Conservation (phyloP, 139 green algal species). For the Closterium sp. region DNA sequence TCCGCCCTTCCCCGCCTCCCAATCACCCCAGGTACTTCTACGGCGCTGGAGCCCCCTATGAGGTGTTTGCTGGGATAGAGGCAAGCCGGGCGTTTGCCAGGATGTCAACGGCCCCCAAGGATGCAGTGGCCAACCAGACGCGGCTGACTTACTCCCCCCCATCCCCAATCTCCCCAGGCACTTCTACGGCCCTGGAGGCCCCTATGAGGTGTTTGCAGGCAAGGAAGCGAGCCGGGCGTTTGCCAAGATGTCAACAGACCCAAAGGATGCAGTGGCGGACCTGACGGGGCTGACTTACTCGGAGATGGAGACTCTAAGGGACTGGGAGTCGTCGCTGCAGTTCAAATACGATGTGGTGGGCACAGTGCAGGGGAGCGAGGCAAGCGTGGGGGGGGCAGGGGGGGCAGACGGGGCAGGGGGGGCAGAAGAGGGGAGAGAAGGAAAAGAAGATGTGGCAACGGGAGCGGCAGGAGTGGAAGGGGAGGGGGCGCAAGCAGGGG, state of each 20-base stretch:
- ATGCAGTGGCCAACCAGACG: neutral
- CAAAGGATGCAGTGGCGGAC: slow-evolving; percentile 2
- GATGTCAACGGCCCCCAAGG: slow-evolving; percentile 30
- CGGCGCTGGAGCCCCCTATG: no score
- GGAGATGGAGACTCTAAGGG: slow-evolving; percentile 46
- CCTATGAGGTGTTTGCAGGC: slow-evolving; percentile 30
- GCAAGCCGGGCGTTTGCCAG: slow-evolving; percentile 42
- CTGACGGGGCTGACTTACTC: neutral
- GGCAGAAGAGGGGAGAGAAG: neutral
- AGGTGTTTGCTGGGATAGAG: neutral
- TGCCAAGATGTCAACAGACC: slow-evolving; percentile 45
- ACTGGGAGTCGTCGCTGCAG: slow-evolving; percentile 51
- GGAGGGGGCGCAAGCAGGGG: no score
- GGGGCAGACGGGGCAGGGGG: neutral
- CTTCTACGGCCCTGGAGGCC: slow-evolving; percentile 32
- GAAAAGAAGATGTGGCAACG: neutral
- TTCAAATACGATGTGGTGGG: slow-evolving; percentile 48
- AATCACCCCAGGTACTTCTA: no score
- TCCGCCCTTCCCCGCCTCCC: no score
- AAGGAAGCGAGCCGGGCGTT: slow-evolving; percentile 49
- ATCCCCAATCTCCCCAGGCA: neutral
- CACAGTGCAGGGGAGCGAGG: neutral
- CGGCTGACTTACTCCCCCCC: neutral
- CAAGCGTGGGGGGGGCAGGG: no score
- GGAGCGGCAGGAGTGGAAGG: neutral